A percentile compares a stretch with the other conserved stretches of the same genome.
phyloP scores from a whole-genome alignment of 495 filamentous ascomycete genomes.

The Penicillium crystallinum region DNA sequence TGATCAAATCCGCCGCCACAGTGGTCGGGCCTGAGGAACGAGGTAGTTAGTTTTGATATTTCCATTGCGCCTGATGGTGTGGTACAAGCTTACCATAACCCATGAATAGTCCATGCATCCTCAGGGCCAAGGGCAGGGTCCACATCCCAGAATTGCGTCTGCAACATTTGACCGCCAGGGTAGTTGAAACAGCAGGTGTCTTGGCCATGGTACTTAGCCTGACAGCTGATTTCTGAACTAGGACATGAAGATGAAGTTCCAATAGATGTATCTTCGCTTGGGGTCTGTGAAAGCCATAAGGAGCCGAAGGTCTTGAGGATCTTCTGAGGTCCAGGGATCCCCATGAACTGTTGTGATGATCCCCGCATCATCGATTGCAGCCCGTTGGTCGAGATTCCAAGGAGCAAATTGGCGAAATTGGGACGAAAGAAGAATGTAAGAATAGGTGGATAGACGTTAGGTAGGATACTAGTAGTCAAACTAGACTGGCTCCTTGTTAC shows the following conservation, averaged over 20 bases:
- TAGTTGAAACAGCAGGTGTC: slow-evolving; percentile 80
- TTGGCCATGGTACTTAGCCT: slow-evolving; percentile 48
- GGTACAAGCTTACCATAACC: slow-evolving; percentile 56
- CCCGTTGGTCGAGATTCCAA: neutral
- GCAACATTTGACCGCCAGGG: slow-evolving; percentile 71
- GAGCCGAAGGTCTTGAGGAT: slow-evolving; percentile 37
- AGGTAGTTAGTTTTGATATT: slow-evolving; percentile 1
- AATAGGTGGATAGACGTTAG: neutral
- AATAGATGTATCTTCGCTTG: slow-evolving; percentile 7
- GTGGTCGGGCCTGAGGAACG: slow-evolving; percentile 60
- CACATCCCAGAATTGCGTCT: slow-evolving; percentile 87
- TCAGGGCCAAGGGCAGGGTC: slow-evolving; percentile 63
- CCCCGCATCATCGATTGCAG: slow-evolving; percentile 14
- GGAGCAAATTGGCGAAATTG: neutral
- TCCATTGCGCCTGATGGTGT: neutral
- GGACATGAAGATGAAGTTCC: slow-evolving; percentile 34
- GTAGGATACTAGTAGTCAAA: neutral
- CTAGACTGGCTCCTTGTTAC: neutral
- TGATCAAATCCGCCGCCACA: slow-evolving; percentile 77
- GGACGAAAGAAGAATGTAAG: neutral
- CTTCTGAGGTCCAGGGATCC: slow-evolving; percentile 38
- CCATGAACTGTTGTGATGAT: slow-evolving; percentile 21
- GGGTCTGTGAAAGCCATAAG: slow-evolving; percentile 26
- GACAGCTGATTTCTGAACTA: slow-evolving; percentile 52
- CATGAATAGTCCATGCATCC: slow-evolving; percentile 83